A percentile compares a stretch with the other conserved stretches of the same genome.
Evolutionary conservation across 2,329 filamentous ascomycete genomes (phyloP).

Genomic region (Botrytis fragariae): DNA sequence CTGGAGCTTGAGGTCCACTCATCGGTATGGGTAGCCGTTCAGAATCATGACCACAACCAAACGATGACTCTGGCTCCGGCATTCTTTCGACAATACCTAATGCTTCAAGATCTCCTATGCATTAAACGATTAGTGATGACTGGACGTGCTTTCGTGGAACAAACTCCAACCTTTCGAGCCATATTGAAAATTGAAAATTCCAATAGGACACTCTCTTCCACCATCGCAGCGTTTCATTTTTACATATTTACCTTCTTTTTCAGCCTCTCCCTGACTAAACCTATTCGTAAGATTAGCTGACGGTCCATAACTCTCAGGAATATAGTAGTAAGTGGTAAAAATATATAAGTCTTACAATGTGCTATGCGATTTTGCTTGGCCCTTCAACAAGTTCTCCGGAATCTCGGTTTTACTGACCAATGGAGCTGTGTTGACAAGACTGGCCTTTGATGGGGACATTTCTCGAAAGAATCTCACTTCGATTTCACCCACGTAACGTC

Average conservation of each 20-base stretch:
- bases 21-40: neutral
- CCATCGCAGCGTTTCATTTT: too few species aligned
- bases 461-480: neutral
- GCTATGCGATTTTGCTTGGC: conserved; percentile 6
- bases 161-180: neutral
- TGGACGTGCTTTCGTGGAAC: neutral
- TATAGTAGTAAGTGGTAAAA: neutral
- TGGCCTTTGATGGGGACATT: neutral
- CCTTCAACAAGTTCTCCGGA: neutral
- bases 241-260: neutral
- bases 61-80: neutral
- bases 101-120: neutral
- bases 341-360: neutral
- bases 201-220: neutral
- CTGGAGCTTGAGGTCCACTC: neutral
- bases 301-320: neutral
- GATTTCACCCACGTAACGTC: neutral
- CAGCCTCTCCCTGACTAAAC: neutral
- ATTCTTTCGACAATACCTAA: neutral
- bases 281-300: neutral
- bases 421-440: neutral
- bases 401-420: neutral
- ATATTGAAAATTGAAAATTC: conserved; percentile 11
- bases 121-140: too few species aligned
- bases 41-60: neutral